Evolutionary conservation across 1,284 basidiomycete species (phyloP), one percentile per base, ranked within the genome.

Genomic region (Leccinum insolens): DNA sequence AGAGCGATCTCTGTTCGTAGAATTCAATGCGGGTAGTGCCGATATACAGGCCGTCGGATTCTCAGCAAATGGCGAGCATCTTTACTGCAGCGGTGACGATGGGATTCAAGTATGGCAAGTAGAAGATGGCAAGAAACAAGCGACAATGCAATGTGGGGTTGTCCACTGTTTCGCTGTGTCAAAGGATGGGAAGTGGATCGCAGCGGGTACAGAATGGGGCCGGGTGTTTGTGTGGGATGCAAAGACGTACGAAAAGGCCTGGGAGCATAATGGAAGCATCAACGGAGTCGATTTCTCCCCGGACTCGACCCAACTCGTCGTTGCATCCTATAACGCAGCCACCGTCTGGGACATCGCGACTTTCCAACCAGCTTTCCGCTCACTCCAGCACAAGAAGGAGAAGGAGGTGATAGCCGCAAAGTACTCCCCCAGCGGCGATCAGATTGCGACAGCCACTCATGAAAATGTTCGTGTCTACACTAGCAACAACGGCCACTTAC

Each of bases 211-310:
- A 58, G 7, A 28, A 15, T 25, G 22, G 58, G 5, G 31, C 25
- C 31, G 58, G 9, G 31, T 20, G n/a, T 34, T 20, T 34, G 31
- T 60, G 5, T 60, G 58, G 58, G 31, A 60, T 2, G 31, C 58
- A 3, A 60, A 3, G 58, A 60, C 31, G 7, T 28, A 60, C 28
- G 31, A 60, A n/a, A 60, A 60, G 28, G 59, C 11, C 17, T 62
- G 37, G n/a, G 12, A 6, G 3, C 15, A 17, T 15, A 3, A 6
- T 3, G 46, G 14, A 0, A 7, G 4, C 22, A 17, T 67, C 22
- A 1, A 17, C 2, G 31, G 4, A 7, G n/a, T 69, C 31, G 60
- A 69, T 39, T 70, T 69, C 52, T 69, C 68, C 0, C 68, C 68
- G 0, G 25, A 68, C 63, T 65, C 44, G 25, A 28, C 57, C 17